Conservation (phyloP, 208 protist species). For the Trypanosoma congolense region DNA sequence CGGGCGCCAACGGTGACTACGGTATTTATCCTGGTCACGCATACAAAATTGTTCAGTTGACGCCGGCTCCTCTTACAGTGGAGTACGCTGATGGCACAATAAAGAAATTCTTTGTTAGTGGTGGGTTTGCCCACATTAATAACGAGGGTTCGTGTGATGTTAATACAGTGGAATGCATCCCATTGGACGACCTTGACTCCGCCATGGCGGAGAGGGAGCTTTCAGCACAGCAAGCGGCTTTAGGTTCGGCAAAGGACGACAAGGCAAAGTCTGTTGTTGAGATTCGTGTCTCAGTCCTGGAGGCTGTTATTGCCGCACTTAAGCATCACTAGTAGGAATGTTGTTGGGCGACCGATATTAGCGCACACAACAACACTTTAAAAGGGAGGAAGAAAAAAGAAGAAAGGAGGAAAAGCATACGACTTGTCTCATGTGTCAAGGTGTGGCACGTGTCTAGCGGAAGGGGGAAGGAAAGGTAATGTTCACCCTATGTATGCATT, state of each 20-base stretch:
- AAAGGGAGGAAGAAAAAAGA: slow-evolving; percentile 3
- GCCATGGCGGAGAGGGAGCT: slow-evolving; percentile 78
- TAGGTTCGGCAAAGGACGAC: slow-evolving; percentile 66
- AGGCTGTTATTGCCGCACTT: slow-evolving; percentile 66
- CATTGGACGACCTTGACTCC: slow-evolving; percentile 71
- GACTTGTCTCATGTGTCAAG: slow-evolving; percentile 4
- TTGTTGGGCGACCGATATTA: too few species aligned
- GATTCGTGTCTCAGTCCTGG: slow-evolving; percentile 75
- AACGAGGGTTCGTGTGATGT: slow-evolving; percentile 90
- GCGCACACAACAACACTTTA: too few species aligned
- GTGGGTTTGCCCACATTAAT: slow-evolving; percentile 90
- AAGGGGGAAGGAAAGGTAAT: slow-evolving; percentile 1
- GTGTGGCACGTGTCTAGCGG: slow-evolving; percentile 19
- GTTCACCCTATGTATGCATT: slow-evolving; percentile 7
- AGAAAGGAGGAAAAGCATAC: slow-evolving; percentile 6
- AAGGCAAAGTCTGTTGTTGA: slow-evolving; percentile 80
- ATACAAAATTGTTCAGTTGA: slow-evolving; percentile 83
- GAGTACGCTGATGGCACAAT: slow-evolving; percentile 73
- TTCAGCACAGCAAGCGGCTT: slow-evolving; percentile 51
- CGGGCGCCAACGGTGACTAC: slow-evolving; percentile 70
- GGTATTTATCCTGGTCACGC: slow-evolving; percentile 86
- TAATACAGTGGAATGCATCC: slow-evolving; percentile 87
- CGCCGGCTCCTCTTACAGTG: slow-evolving; percentile 63
- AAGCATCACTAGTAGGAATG: slow-evolving; percentile 30
- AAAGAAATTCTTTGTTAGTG: slow-evolving; percentile 82